Evolutionary conservation across 148 eudicot genomes (phyloP).

Genomic region (Rhododendron vialii): DNA sequence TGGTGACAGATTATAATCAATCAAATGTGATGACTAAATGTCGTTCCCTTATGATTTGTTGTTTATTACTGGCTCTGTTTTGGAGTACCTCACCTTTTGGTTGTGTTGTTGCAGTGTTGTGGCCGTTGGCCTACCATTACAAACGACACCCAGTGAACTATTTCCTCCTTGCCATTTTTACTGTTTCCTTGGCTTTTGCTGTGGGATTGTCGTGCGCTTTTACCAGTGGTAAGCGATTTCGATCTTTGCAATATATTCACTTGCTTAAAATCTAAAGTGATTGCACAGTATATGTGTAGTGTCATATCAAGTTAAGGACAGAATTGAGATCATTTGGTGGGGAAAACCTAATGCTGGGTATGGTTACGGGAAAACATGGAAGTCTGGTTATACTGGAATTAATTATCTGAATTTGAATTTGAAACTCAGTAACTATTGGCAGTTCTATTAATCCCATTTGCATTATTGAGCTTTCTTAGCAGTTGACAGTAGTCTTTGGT

Average conservation of each 20-base stretch:
- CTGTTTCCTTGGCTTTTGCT: constrained; percentile 43
- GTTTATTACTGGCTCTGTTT: background rate
- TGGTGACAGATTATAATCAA: background rate
- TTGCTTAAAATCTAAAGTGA: background rate
- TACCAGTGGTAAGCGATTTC: constrained; percentile 37
- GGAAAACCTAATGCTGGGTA: background rate
- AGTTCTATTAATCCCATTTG: background rate
- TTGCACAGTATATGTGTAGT: background rate
- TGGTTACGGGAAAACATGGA: background rate
- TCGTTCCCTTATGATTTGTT: background rate
- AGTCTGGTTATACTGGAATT: background rate
- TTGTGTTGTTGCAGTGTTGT: constrained; percentile 37
- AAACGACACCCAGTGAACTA: constrained; percentile 61
- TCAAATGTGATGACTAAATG: background rate
- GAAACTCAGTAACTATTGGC: background rate
- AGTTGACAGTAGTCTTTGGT: background rate
- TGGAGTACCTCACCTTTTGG: background rate
- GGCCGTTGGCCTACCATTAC: constrained; percentile 54
- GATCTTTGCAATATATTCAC: background rate
- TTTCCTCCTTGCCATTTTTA: constrained; percentile 60
- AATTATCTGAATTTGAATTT: background rate
- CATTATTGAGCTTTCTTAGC: background rate
- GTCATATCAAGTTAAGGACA: background rate
- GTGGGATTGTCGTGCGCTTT: constrained; percentile 65
- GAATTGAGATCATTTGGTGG: background rate